A percentile compares a stretch with the other conserved stretches of the same genome.
Conservation (phyloP, 1,284 basidiomycete genomes). For the Cronartium quercuum region DNA sequence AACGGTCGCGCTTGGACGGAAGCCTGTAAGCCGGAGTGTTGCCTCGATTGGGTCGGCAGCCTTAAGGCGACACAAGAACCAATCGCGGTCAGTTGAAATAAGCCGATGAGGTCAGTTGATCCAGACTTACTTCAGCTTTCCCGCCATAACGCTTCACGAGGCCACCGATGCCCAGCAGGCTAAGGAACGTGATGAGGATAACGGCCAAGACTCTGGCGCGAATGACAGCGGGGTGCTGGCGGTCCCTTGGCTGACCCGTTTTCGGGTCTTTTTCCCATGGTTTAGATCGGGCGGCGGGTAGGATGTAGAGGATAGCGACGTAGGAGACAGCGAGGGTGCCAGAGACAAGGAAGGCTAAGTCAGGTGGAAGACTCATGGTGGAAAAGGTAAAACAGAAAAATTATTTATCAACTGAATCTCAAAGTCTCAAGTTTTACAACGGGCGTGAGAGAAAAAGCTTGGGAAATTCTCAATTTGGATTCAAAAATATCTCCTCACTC, state of each 20-base stretch:
- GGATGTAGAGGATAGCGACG: conserved; percentile 16
- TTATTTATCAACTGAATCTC: too few relatives aligned
- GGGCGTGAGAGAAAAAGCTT: too few relatives aligned
- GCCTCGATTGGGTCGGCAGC: conserved; percentile 45
- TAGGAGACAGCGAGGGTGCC: conserved; percentile 10
- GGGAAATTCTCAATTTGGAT: too few relatives aligned
- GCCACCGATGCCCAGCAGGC: background rate
- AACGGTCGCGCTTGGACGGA: conserved; percentile 37
- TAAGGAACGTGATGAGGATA: conserved; percentile 1
- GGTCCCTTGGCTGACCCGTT: background rate
- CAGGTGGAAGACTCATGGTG: background rate
- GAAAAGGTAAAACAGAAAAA: too few relatives aligned
- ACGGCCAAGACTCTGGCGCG: conserved; percentile 19
- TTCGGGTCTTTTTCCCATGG: conserved; percentile 1
- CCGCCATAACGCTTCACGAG: background rate
- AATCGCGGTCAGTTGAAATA: background rate
- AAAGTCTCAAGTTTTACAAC: too few relatives aligned
- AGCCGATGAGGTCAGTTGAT: background rate
- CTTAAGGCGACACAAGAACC: conserved; percentile 42
- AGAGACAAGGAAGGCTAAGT: background rate
- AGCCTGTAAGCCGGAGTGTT: conserved; percentile 22
- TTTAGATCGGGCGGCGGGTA: conserved; percentile 8
- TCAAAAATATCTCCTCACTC: too few relatives aligned
- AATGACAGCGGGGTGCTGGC: conserved; percentile 18
- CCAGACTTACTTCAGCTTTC: background rate